phyloP scores from a whole-genome alignment of 1,284 basidiomycete species.

The Naganishia liquefaciens region DNA sequence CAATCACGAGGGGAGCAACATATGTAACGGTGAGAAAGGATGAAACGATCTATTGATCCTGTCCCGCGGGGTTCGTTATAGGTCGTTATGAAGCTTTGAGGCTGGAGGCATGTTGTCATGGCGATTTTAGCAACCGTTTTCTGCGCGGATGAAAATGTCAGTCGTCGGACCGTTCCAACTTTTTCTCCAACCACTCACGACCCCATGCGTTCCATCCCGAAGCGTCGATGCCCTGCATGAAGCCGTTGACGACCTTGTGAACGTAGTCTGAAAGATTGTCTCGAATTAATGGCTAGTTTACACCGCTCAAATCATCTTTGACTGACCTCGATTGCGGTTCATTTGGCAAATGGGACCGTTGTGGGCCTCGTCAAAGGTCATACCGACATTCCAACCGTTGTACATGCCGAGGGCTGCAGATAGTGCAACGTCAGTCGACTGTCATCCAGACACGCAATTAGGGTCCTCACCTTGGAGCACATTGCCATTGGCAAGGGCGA shows the following conservation, averaged over 20 bases:
- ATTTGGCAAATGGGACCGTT: conserved; percentile 69
- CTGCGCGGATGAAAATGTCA: background rate
- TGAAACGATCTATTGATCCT: background rate
- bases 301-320: no score
- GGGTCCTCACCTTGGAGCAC: conserved; percentile 55
- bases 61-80: conserved; percentile 17
- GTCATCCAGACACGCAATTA: background rate
- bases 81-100: background rate
- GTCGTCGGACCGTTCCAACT: background rate
- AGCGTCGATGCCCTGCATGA: conserved; percentile 58
- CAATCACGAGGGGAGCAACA: background rate
- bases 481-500: conserved; percentile 62
- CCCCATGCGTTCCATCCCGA: conserved; percentile 13
- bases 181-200: conserved; percentile 8
- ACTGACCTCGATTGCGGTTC: conserved; percentile 65
- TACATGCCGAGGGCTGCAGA: conserved; percentile 65
- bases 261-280: conserved; percentile 43
- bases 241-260: conserved; percentile 70
- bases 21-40: background rate
- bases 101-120: background rate
- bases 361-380: conserved; percentile 64
- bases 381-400: conserved; percentile 70
- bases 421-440: conserved; percentile 17
- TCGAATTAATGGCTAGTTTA: no score
- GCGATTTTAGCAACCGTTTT: conserved; percentile 16